Conservation (phyloP, 169 alveolate genomes). For the Eimeria sp. region DNA sequence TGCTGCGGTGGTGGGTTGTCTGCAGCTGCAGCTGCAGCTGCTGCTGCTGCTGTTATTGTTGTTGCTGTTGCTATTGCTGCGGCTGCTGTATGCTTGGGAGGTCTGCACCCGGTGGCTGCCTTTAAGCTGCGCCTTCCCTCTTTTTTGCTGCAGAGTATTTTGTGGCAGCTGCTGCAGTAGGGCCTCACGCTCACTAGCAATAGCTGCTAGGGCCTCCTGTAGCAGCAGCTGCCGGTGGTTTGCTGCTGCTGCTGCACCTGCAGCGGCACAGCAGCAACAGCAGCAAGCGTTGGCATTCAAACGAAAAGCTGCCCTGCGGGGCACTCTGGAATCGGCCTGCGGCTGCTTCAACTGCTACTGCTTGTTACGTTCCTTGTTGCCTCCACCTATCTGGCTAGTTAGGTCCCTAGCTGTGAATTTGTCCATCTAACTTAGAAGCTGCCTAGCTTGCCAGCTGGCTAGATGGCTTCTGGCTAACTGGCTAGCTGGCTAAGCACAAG, state of each 20-base stretch:
- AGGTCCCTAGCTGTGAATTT: not conserved
- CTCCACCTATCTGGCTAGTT: not conserved
- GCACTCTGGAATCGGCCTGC: not conserved
- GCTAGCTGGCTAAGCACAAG: too few relatives aligned
- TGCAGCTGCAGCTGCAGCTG: not conserved
- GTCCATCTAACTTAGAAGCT: not conserved
- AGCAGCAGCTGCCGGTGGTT: not conserved
- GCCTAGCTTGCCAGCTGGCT: too few relatives aligned
- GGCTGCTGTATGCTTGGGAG: not conserved
- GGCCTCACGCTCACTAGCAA: conserved; percentile 8
- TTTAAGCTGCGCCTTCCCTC: not conserved
- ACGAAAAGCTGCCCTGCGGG: too few relatives aligned
- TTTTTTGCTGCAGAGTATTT: not conserved
- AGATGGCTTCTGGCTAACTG: too few relatives aligned
- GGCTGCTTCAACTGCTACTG: not conserved
- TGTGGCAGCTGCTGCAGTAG: conserved; percentile 10
- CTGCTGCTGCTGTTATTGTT: not conserved
- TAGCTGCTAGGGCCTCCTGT: conserved; percentile 32
- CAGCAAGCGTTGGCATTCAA: not conserved
- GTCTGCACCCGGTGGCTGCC: not conserved
- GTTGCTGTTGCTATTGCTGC: conserved; percentile 19
- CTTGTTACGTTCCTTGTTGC: not conserved
- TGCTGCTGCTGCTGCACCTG: conserved; percentile 29
- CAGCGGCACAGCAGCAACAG: conserved; percentile 1
- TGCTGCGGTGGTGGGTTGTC: not conserved